Evolutionary conservation across 148 eudicot species (phyloP), one percentile per base, ranked within the genome.

Genomic region (Persicaria maculosa): DNA sequence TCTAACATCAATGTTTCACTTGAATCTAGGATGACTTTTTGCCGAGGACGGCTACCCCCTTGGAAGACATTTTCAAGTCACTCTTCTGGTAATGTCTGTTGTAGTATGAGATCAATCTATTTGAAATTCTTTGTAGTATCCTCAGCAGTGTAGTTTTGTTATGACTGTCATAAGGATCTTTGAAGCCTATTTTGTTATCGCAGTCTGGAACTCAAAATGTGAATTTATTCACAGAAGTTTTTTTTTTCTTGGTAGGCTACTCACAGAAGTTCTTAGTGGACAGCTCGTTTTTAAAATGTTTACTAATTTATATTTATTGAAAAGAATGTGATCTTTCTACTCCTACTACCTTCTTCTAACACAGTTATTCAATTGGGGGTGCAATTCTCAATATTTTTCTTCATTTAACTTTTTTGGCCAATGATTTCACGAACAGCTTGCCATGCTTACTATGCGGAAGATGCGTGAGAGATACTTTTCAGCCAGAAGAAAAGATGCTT

Each of bases 41-140:
- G 86, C 99, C 99, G 4, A 84, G 99, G 77, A 96, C 99, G 75
- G 96, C 99, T 44, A 96, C 97, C 14, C 99, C 99, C 7, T 82
- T 96, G 80, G 97, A 96, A 87, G 97, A 96, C 81, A 92, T 96
- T 68, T 96, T 92, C 82, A 96, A 88, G 84, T 96, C 99, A 4
- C 88, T 96, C 67, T 90, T 92, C 86, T 96, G 99, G 99, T 95
- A 87, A 82, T 44, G 1, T 68, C 12, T 75, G 47, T 15, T 43
- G 68, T 15, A 9, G 72, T 7, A 48, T 54, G n/a, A 6, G 16
- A 4, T 72, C 31, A 6, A 7, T 19, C 19, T 8, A 62, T 25
- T 31, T 31, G 4, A 25, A 62, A 25, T 44, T 62, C 31, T 57
- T 57, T 8, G 25, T 59, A 43, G 47, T 40, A 43, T 17, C 70